Conservation (phyloP, 768 basidiomycete genomes). For the Gloeostereum incarnatum region DNA sequence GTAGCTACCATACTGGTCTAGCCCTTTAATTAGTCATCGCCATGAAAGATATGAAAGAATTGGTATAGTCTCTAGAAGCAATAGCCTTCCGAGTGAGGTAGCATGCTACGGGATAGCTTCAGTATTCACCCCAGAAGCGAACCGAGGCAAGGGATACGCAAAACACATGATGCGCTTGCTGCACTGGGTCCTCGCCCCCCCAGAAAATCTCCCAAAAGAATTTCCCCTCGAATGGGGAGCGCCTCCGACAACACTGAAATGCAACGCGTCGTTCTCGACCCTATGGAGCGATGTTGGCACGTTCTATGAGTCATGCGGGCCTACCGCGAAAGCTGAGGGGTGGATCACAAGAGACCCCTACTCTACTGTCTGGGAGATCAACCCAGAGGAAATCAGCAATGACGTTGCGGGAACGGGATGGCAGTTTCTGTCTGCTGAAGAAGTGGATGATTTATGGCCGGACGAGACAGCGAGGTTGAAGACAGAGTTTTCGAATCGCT, state of each 20-base stretch:
- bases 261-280: conserved; percentile 34
- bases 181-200: conserved; percentile 42
- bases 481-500: too few relatives aligned
- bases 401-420: conserved; percentile 12
- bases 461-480: conserved; percentile 27
- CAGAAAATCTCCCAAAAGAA: conserved; percentile 11
- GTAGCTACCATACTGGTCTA: neutral
- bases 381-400: neutral
- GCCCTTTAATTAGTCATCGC: neutral
- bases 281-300: conserved; percentile 47
- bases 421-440: conserved; percentile 26
- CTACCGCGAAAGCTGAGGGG: conserved; percentile 21
- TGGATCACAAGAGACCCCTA: conserved; percentile 30
- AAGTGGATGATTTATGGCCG: conserved; percentile 26
- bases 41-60: conserved; percentile 18
- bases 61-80: conserved; percentile 16
- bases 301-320: conserved; percentile 36
- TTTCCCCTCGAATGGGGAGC: conserved; percentile 26
- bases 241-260: conserved; percentile 25
- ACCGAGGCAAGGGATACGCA: conserved; percentile 49
- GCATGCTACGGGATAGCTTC: conserved; percentile 44
- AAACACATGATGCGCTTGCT: conserved; percentile 56
- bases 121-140: conserved; percentile 42
- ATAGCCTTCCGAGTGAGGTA: conserved; percentile 14
- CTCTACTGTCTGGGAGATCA: conserved; percentile 31